Conservation (phyloP, 2,329 filamentous ascomycete genomes). For the Atkinsonella hypoxylon region DNA sequence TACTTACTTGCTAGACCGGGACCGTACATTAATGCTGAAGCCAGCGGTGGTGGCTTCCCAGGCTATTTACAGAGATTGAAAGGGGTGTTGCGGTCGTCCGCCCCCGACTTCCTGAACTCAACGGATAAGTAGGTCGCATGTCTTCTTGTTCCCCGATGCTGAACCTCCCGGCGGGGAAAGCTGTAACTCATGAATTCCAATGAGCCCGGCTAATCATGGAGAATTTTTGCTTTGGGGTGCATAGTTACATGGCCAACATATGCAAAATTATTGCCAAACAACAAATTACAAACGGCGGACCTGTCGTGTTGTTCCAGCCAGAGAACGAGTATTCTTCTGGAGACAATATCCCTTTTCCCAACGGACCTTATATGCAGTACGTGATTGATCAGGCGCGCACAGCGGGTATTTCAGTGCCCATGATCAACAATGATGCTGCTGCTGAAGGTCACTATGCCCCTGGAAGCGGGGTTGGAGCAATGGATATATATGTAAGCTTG, state of each 20-base stretch:
- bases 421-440: conserved; percentile 64
- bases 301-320: conserved; percentile 65
- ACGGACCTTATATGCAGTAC: conserved; percentile 57
- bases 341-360: conserved; percentile 43
- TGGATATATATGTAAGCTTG: conserved; percentile 42
- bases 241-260: conserved; percentile 48
- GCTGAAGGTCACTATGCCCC: conserved; percentile 50
- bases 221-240: neutral
- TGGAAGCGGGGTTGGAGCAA: conserved; percentile 39
- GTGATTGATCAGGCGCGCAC: conserved; percentile 56
- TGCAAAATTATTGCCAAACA: conserved; percentile 56
- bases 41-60: conserved; percentile 64
- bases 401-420: conserved; percentile 60
- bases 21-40: conserved; percentile 71
- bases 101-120: conserved; percentile 48
- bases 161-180: neutral
- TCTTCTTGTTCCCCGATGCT: neutral
- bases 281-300: conserved; percentile 75
- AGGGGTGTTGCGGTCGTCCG: conserved; percentile 50
- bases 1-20: conserved; percentile 64
- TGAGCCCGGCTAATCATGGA: neutral
- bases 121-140: conserved; percentile 45
- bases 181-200: neutral
- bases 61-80: conserved; percentile 66
- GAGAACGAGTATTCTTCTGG: conserved; percentile 67